Evolutionary conservation across 805 yeast species (phyloP), one percentile per base, ranked within the genome.

Genomic region (Ogataea paraovalis): DNA sequence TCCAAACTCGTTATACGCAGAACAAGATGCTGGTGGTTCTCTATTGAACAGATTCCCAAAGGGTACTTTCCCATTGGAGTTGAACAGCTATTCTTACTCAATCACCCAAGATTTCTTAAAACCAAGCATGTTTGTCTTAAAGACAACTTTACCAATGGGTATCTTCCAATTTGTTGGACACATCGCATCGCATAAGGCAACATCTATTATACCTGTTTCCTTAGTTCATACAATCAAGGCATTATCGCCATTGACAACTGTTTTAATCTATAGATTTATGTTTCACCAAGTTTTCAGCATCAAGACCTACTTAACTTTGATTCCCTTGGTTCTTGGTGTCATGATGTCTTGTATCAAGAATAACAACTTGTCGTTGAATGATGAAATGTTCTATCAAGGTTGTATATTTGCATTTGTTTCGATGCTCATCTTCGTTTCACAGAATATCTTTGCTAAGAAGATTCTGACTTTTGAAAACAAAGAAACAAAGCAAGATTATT

Each of bases 191-290:
- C 97, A 91, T 64, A 86, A 87, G 61, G 92, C 98, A n/a, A 90
- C 97, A 2, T 78, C 91, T 2, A 66, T 87, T 51, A 87, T 94
- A 44, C 97, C 97, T 0, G 97, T 94, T n/a, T 87, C 97, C 4
- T 70, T 91, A 54, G 97, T 94, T 19, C 97, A 92, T 65, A 90
- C 97, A 8, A 83, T 92, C 57, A 94, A 94, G 69, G 94, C 97
- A 2, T 71, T 92, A 34, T 84, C 96, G 28, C 99, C 99, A 2
- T 72, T 92, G 22, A 79, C 88, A 42, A 92, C 98, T 0, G 97
- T 94, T 12, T 65, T 80, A 27, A 87, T 87, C 39, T 90, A 90
- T 68, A 74, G 86, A 54, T 50, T 82, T 12, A 46, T 84, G 34
- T 85, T 84, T 61, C 71, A 75, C 27, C 76, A 72, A 42, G 67